Conservation (phyloP, 352 stramenopile species). For the Phytopythium delawarense region DNA sequence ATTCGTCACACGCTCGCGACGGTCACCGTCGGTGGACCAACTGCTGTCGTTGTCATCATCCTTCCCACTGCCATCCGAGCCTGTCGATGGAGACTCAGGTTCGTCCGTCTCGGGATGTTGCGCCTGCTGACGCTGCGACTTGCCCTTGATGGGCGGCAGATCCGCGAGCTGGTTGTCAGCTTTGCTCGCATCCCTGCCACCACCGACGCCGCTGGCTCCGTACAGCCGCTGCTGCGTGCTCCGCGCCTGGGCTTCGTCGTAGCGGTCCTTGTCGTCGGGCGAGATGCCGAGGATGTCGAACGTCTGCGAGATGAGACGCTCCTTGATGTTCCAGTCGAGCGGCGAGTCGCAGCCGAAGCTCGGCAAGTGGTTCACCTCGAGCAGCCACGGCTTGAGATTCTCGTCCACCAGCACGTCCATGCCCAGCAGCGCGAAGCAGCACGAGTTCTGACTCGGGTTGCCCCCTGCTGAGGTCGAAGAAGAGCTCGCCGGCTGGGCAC, state of each 20-base stretch:
- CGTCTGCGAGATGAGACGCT: slow-evolving; percentile 90
- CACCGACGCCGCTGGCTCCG: slow-evolving; percentile 15
- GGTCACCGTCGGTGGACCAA: neutral
- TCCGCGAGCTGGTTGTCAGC: slow-evolving; percentile 22
- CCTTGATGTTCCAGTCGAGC: slow-evolving; percentile 95
- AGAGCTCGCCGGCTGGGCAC: slow-evolving; percentile 2
- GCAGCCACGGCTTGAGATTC: slow-evolving; percentile 92
- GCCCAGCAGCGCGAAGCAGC: slow-evolving; percentile 92
- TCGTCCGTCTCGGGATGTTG: slow-evolving; percentile 7
- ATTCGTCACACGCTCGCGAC: neutral
- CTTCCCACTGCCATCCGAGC: neutral
- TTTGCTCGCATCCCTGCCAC: slow-evolving; percentile 13
- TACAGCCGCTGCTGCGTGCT: slow-evolving; percentile 66
- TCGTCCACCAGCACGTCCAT: slow-evolving; percentile 97
- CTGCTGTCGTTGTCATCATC: neutral
- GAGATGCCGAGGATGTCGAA: slow-evolving; percentile 86
- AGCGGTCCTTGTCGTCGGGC: slow-evolving; percentile 70
- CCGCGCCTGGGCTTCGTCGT: slow-evolving; percentile 62
- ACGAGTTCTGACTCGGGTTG: slow-evolving; percentile 22
- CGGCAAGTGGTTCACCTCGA: slow-evolving; percentile 97
- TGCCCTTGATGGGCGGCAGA: slow-evolving; percentile 8
- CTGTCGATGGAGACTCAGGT: neutral
- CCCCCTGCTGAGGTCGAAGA: neutral
- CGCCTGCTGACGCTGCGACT: slow-evolving; percentile 4
- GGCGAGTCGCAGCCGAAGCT: slow-evolving; percentile 94